A percentile compares a stretch with the other conserved stretches of the same genome.
These are phyloP conservation scores for Aspergillus uvarum DNA, from an alignment of 2,329 filamentous ascomycete species.

Conservation along the genomic window DNA sequence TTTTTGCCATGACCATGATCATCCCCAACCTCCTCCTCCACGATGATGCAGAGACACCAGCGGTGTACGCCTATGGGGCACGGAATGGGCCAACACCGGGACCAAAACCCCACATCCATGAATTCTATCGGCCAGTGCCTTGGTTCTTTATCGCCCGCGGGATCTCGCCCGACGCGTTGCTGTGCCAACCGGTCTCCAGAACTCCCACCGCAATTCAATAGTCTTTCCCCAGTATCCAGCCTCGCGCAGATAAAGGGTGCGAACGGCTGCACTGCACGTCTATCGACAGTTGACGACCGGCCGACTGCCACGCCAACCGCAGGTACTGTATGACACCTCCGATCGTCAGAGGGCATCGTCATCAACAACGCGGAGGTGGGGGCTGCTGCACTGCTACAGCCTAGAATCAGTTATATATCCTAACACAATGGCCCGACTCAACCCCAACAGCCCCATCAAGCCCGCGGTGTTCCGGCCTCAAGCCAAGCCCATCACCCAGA, in stretches of 20 bases:
- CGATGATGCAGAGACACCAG: not conserved
- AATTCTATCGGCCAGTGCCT: not conserved
- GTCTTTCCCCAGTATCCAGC: not conserved
- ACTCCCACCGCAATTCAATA: not conserved
- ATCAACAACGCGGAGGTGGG: not conserved
- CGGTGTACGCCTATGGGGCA: not conserved
- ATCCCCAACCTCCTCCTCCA: not conserved
- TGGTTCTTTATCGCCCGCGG: not conserved
- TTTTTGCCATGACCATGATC: not conserved
- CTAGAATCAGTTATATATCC: not conserved
- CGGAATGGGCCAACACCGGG: not conserved
- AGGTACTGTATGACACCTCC: slow-evolving; percentile 1
- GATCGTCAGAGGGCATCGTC: not conserved
- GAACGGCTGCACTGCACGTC: not conserved
- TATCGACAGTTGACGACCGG: not conserved
- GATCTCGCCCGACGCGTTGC: not conserved
- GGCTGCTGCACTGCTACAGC: not conserved
- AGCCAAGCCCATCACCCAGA: not conserved
- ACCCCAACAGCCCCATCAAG: slow-evolving; percentile 23
- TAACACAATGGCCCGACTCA: slow-evolving; percentile 29
- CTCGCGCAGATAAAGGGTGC: slow-evolving; percentile 2
- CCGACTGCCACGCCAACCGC: not conserved
- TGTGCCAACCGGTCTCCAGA: not conserved
- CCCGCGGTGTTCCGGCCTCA: slow-evolving; percentile 3
- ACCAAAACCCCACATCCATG: not conserved